A percentile compares a stretch with the other conserved stretches of the same genome.
phyloP scores from a whole-genome alignment of 768 basidiomycete genomes.

The Amanita brunnescens region DNA sequence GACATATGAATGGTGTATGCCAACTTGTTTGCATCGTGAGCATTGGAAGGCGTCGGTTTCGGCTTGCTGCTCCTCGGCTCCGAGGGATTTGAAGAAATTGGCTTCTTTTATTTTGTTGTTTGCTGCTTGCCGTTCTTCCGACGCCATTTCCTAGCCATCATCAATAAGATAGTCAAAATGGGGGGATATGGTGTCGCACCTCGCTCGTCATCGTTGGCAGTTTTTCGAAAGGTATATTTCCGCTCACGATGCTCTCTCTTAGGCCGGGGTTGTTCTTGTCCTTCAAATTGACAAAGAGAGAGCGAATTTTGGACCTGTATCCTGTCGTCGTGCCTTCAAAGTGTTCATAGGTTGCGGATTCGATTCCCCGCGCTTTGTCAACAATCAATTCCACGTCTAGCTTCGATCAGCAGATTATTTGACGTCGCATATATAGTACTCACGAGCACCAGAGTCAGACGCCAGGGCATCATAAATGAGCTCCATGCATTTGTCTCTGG shows the following conservation, averaged over 20 bases:
- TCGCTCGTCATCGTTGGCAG: slow-evolving; percentile 78
- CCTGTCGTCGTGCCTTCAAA: slow-evolving; percentile 32
- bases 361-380: slow-evolving; percentile 58
- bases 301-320: slow-evolving; percentile 79
- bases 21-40: slow-evolving; percentile 81
- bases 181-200: slow-evolving; percentile 34
- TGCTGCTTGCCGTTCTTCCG: slow-evolving; percentile 80
- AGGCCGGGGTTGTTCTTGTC: slow-evolving; percentile 89
- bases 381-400: slow-evolving; percentile 65
- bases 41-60: slow-evolving; percentile 99
- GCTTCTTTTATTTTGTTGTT: slow-evolving; percentile 76
- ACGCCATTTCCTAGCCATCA: slow-evolving; percentile 79
- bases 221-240: slow-evolving; percentile 59
- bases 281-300: slow-evolving; percentile 88
- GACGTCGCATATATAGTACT: slow-evolving; percentile 25
- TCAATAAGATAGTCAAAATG: neutral
- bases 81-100: slow-evolving; percentile 86
- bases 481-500: slow-evolving; percentile 81
- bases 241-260: slow-evolving; percentile 78
- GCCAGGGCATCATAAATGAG: slow-evolving; percentile 91
- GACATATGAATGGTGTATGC: slow-evolving; percentile 11
- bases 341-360: slow-evolving; percentile 51
- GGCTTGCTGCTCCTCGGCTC: slow-evolving; percentile 82
- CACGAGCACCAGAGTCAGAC: slow-evolving; percentile 79
- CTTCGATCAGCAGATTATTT: neutral